phyloP scores from a whole-genome alignment of 164 flowering plant genomes.

The Vitis rupestris region DNA sequence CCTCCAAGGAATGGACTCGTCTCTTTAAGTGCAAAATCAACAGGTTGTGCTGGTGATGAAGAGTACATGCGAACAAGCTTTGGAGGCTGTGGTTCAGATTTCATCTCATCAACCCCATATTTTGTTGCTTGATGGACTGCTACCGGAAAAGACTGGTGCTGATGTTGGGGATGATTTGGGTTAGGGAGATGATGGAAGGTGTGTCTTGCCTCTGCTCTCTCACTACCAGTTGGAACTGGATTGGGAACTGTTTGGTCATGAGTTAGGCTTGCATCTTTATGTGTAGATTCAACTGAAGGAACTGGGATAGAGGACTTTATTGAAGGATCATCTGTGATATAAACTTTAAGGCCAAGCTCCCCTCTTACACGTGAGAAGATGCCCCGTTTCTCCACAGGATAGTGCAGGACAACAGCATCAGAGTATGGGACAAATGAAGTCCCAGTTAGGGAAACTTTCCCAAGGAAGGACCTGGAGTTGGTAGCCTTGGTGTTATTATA shows the following conservation, averaged over 20 bases:
- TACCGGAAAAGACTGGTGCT: constrained; percentile 26
- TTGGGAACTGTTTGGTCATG: constrained; percentile 16
- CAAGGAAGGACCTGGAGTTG: constrained; percentile 68
- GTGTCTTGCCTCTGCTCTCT: constrained; percentile 48
- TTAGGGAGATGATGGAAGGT: constrained; percentile 78
- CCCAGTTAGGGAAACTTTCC: constrained; percentile 68
- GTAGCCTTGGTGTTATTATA: constrained; percentile 45
- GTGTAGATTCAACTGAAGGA: constrained; percentile 37
- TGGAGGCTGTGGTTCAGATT: constrained; percentile 54
- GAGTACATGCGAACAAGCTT: constrained; percentile 67
- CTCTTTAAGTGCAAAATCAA: constrained; percentile 86
- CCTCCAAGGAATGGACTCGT: constrained; percentile 95
- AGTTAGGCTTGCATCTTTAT: constrained; percentile 16
- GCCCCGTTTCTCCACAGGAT: constrained; percentile 78
- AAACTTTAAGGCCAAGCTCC: constrained; percentile 85
- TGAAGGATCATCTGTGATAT: constrained; percentile 62
- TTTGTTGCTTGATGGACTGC: constrained; percentile 31
- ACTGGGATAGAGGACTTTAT: constrained; percentile 54
- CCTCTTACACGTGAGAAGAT: constrained; percentile 77
- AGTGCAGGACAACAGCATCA: constrained; percentile 79
- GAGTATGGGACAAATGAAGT: constrained; percentile 77
- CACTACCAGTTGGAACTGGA: constrained; percentile 10
- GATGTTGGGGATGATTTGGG: constrained; percentile 25
- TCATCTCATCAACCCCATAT: constrained; percentile 52
- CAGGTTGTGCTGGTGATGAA: constrained; percentile 62